Base-by-base conservation (phyloP, 2,329 filamentous ascomycete species). In the Claviceps africana region DNA sequence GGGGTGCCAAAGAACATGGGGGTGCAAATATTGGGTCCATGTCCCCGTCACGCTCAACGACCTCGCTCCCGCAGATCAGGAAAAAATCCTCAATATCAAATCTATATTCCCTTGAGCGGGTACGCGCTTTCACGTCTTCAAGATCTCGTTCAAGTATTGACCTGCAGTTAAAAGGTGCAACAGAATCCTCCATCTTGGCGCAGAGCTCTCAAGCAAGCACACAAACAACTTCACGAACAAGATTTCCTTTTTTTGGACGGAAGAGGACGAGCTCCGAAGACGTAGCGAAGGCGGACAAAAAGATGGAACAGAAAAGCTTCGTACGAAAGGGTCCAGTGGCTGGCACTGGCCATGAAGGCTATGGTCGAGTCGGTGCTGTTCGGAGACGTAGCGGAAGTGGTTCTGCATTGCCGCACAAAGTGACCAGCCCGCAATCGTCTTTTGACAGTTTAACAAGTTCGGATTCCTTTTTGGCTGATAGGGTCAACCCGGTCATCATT, bases 261-360 rank as follows among this genome's bases (percentile, higher is more conserved):
- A 81, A 81, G 15, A 94, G 88, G 65, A 74, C 78, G 0, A 73
- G 78, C 1, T 64, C 77, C 4, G 74, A 80, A 43, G 63, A 66
- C n/a, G 55, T 67, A 11, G 66, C 65, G 21, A 54, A 64, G 0
- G 76, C 82, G n/a, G 81, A 77, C 62, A 73, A 76, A 39, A 81
- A 60, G 31, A 56, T 59, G 1, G 59, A 60, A 28, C 60, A 60
- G 47, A 64, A 60, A 46, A 46, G 48, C 2, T 25, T 71, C 25
- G 78, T 85, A 22, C 46, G 53, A 30, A 91, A 88, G 66, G 90
- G 91, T 0, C 91, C 91, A 22, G 81, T 78, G 17, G 91, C 91
- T 42, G 91, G 91, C n/a, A 97, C 91, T 39, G 91, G 91, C 0
- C 89, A 97, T 61, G 91, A 97, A 69, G 85, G 85, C 1, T 90